Evolutionary conservation across 1,284 basidiomycete genomes (phyloP), one percentile per base, ranked within the genome.

Genomic region (Schizophyllum amplum): DNA sequence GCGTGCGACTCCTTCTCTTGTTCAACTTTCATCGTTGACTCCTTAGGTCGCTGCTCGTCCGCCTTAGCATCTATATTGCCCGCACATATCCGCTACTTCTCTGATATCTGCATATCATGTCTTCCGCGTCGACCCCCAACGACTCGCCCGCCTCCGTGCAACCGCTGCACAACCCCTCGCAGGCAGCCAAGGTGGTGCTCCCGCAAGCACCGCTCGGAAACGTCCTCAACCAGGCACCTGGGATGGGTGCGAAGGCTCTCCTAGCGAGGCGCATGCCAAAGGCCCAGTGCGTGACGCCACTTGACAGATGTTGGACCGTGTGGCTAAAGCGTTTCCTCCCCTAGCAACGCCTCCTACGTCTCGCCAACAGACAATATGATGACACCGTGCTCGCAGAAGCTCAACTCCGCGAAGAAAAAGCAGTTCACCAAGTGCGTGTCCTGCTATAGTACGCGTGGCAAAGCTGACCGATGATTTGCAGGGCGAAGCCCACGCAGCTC

Each of bases 341-440:
- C 20, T 67, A 92, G 92, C 66, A 93, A 93, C 70, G 85, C 90
- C 7, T 83, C 81, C 51, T 92, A 82, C 65, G 75, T 93, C 63
- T 96, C 94, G 15, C 94, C 94, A 5, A 96, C 94, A 7, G 94
- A 98, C 71, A 91, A 90, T 66, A 78, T 97, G 71, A 84, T 96
- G 79, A 95, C 93, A 4, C 94, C 94, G 1, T 86, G 85, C 69
- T 90, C 92, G 4, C 87, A 92, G 72, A 97, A 96, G 72, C 81
- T 97, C 56, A 86, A 78, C 55, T 87, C 88, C 21, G 87, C 88
- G 3, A 94, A 87, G 80, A 93, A 94, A 80, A 93, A 93, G 71
- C 91, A 92, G 65, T 97, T 95, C 67, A 75, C 73, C 55, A 95
- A 92, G 94, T 95, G 63, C 53, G 89, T 75, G 21, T 26, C 17